These are phyloP conservation scores for Dysphania ambrosioides DNA, from an alignment of 148 eudicot species.

Conservation along the genomic window DNA sequence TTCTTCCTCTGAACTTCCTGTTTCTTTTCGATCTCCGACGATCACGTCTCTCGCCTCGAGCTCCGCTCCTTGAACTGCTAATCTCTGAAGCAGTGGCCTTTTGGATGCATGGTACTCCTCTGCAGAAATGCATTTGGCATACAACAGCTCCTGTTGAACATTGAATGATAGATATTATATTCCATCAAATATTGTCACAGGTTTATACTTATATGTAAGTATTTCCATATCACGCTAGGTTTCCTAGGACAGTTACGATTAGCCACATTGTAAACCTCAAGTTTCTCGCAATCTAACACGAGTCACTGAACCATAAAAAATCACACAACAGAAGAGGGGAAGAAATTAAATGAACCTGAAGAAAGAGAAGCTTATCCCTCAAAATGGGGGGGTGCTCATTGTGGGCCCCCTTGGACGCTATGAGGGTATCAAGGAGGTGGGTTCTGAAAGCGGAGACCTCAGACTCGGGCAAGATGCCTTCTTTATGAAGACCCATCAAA, in stretches of 20 bases:
- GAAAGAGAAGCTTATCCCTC: constrained; percentile 75
- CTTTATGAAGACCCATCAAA: constrained; percentile 73
- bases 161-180: no score
- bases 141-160: constrained; percentile 74
- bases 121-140: constrained; percentile 78
- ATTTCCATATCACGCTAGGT: no score
- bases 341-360: constrained; percentile 46
- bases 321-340: neutral
- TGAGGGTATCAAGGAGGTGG: constrained; percentile 64
- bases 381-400: constrained; percentile 55
- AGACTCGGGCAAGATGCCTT: constrained; percentile 58
- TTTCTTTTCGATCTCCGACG: constrained; percentile 33
- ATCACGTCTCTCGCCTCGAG: constrained; percentile 58
- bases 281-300: no score
- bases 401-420: constrained; percentile 40
- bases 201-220: no score
- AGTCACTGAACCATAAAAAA: no score
- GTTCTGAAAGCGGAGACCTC: constrained; percentile 59
- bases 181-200: no score
- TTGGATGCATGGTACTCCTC: constrained; percentile 91
- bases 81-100: constrained; percentile 75
- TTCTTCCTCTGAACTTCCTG: constrained; percentile 42
- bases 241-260: no score
- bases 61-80: constrained; percentile 83
- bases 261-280: no score